Evolutionary conservation across 106 monocot species (phyloP), one percentile per base, ranked within the genome.

Genomic region (Phalaenopsis equestris): DNA sequence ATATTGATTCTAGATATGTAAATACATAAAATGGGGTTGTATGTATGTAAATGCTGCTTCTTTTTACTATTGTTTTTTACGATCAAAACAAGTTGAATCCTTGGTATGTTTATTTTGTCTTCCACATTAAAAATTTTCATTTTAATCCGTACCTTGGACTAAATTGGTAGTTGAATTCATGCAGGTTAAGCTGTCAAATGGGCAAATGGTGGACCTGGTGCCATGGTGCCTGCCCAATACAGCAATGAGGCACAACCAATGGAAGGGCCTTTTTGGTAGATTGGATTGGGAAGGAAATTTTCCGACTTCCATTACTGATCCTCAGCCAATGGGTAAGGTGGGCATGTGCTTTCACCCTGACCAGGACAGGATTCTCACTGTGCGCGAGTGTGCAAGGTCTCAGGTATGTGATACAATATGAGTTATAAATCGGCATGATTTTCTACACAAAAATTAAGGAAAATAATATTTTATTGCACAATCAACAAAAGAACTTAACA

Each of bases 301-400:
- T 77, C 99, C 99, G 56, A 99, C 99, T 21, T 95, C 99, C 57
- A 95, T 99, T 37, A 99, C 99, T 11, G 99, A 99, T 80, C 95
- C 99, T 47, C 99, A 99, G 79, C 99, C 99, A 10, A 99, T 99
- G 99, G 99, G 95, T 3, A 99, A 99, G 78, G 99, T 99, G 4
- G 99, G 95, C 42, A 95, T 99, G 99, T 99, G 99, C 84, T 99
- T 99, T 61, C 99, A 99, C 77, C 99, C 99, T 74, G 99, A 99
- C 0, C 99, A 99, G 73, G 93, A 99, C 77, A 83, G 99, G 52
- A 99, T 99, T 78, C 81, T 99, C 15, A 88, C 99, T n/a, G 99
- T 99, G n/a, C 87, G 95, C 12, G 99, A 95, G 77, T 95, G 93
- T 81, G 99, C 99, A 5, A 81, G 99, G 18, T 95, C 99, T 78